Evolutionary conservation across 2,329 filamentous ascomycete species (phyloP), one percentile per base, ranked within the genome.

Genomic region (Aaosphaeria arxii): DNA sequence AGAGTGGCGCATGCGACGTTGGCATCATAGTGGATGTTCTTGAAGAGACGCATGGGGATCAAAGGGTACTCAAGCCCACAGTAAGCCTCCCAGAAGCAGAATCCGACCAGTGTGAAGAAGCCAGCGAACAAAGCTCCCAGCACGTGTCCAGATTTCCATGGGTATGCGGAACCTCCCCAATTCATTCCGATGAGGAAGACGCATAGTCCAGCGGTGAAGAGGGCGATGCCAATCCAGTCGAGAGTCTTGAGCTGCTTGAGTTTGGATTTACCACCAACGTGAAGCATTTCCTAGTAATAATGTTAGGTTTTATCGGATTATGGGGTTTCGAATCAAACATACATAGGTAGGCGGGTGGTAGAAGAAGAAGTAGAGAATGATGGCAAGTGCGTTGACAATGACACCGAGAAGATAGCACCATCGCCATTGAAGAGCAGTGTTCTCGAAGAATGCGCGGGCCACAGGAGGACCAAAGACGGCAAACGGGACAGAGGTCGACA

Each of bases 141-240:
- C 2, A 69, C 68, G 28, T 67, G 63, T 7, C 56, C 62, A 24
- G 58, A 63, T 35, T 57, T 56, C 70, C 70, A 73, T 3, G 66
- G 56, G 48, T 67, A 70, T 24, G 57, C 50, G 2, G 53, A 59
- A n/a, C 69, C 69, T 6, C 68, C 69, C 67, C 66, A 77, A 28
- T 72, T 74, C 46, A 78, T 63, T 5, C 75, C 75, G 52, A 78
- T 72, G 6, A 78, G 61, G 46, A 78, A 71, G 0, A 77, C 61
- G 5, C 71, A 72, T 2, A 76, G 70, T 4, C 75, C 74, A 5
- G 68, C 68, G 6, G 71, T 73, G 64, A 72, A 78, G 36, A 78
- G 64, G 54, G 75, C 67, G 35, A 75, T 71, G 4, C 76, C 76
- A 33, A 74, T 43, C 56, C 74, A 77, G 54, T 77, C 79, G 9